These are phyloP conservation scores for Gamsiella multidivaricata DNA, from an alignment of 192 early-diverging fungal species.

Conservation along the genomic window DNA sequence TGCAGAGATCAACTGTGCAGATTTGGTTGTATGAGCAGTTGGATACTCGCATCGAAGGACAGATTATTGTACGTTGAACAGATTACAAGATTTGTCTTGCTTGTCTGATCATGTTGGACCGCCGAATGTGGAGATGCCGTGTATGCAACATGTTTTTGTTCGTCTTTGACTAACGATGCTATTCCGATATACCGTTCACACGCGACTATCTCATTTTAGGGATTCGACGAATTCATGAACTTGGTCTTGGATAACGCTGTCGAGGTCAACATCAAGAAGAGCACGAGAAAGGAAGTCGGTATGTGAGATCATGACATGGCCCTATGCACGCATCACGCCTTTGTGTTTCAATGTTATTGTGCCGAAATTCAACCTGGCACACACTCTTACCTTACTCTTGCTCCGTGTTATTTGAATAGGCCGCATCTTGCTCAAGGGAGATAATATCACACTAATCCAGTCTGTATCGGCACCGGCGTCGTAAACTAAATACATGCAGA, in stretches of 20 bases:
- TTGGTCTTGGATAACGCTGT: conserved; percentile 91
- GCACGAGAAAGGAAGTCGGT: conserved; percentile 80
- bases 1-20: conserved; percentile 89
- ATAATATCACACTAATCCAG: conserved; percentile 94
- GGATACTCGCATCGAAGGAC: conserved; percentile 90
- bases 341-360: neutral
- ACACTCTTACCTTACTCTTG: neutral
- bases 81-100: neutral
- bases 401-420: conserved; percentile 51
- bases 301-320: neutral
- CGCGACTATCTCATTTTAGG: conserved; percentile 61
- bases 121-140: no score
- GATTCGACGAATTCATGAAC: conserved; percentile 99
- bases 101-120: neutral
- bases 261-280: conserved; percentile 86
- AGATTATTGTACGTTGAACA: conserved; percentile 79
- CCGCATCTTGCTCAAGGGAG: conserved; percentile 95
- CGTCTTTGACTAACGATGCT: no score
- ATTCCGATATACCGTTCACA: neutral
- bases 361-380: neutral
- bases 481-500: neutral
- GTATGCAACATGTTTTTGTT: no score
- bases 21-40: conserved; percentile 96
- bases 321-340: no score
- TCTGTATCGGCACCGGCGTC: conserved; percentile 47